These are phyloP conservation scores for Diaporthe nobilis DNA, from an alignment of 2,329 filamentous ascomycete genomes.

Conservation along the genomic window DNA sequence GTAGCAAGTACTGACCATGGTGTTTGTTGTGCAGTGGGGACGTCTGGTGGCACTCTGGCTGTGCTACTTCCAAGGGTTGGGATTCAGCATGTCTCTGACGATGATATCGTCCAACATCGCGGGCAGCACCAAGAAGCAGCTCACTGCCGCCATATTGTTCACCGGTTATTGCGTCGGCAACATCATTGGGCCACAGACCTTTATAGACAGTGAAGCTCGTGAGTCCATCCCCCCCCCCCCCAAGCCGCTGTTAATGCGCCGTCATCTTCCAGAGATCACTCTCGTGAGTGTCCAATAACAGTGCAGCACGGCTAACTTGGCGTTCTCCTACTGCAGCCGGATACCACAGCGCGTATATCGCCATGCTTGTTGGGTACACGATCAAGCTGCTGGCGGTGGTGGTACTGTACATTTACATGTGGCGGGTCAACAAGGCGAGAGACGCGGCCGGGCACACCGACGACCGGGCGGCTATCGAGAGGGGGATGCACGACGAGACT, in stretches of 20 bases:
- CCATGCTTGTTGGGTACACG: slow-evolving; percentile 51
- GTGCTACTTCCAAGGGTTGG: slow-evolving; percentile 52
- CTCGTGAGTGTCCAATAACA: not conserved
- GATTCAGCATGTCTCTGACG: slow-evolving; percentile 51
- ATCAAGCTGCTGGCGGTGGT: slow-evolving; percentile 48
- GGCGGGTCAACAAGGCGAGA: slow-evolving; percentile 47
- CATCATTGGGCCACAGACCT: slow-evolving; percentile 52
- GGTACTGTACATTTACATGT: slow-evolving; percentile 50
- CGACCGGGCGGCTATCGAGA: slow-evolving; percentile 49
- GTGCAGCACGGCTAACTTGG: not conserved
- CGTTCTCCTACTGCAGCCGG: slow-evolving; percentile 42
- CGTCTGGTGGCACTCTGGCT: slow-evolving; percentile 70
- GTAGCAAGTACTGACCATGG: not conserved
- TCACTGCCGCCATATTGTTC: slow-evolving; percentile 49
- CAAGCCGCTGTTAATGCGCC: not conserved
- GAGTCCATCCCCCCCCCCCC: slow-evolving; percentile 44
- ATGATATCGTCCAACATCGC: slow-evolving; percentile 52
- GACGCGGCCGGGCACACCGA: slow-evolving; percentile 48
- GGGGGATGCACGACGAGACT: slow-evolving; percentile 50
- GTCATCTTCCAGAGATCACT: too few species aligned
- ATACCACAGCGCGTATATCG: slow-evolving; percentile 51
- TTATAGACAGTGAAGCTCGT: slow-evolving; percentile 58
- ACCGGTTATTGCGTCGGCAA: slow-evolving; percentile 52
- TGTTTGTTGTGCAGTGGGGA: slow-evolving; percentile 60
- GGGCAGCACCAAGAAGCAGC: slow-evolving; percentile 52